phyloP scores from a whole-genome alignment of 441 rosid species.

The Pelargonium fulgidum region DNA sequence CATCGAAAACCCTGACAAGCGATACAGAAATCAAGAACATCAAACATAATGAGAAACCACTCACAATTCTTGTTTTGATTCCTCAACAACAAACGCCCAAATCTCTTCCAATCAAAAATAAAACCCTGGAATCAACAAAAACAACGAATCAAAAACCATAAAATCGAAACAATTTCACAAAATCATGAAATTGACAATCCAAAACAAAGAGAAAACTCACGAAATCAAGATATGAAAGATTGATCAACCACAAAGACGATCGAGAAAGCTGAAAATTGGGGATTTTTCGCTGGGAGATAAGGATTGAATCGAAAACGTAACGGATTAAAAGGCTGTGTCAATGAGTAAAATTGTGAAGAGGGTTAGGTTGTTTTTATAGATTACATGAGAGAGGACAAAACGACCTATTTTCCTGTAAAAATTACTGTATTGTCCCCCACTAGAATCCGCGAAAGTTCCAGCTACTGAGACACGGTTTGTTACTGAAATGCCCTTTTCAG shows the following conservation, averaged over 20 bases:
- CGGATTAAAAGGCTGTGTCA: not conserved
- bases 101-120: not conserved
- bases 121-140: not conserved
- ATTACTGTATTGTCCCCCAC: not conserved
- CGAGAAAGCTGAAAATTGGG: not conserved
- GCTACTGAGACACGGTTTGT: not conserved
- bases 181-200: not conserved
- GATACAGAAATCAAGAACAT: not conserved
- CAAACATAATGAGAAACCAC: not conserved
- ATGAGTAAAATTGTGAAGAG: not conserved
- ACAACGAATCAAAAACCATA: not conserved
- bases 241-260: not conserved
- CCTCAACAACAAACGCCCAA: not conserved
- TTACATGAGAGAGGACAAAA: not conserved
- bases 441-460: not conserved
- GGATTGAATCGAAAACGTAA: not conserved
- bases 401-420: not conserved
- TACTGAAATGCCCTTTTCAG: not conserved
- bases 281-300: not conserved
- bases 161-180: not conserved
- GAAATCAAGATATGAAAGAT: not conserved
- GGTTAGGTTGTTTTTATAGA: not conserved
- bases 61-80: not conserved
- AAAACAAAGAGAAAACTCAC: not conserved
- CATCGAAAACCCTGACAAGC: not conserved